Percentiles rank a stretch among this genome's conserved stretches.
These are phyloP conservation scores for Oxytropis ochrocephala DNA, from an alignment of 306 rosid genomes.

Conservation along the genomic window DNA sequence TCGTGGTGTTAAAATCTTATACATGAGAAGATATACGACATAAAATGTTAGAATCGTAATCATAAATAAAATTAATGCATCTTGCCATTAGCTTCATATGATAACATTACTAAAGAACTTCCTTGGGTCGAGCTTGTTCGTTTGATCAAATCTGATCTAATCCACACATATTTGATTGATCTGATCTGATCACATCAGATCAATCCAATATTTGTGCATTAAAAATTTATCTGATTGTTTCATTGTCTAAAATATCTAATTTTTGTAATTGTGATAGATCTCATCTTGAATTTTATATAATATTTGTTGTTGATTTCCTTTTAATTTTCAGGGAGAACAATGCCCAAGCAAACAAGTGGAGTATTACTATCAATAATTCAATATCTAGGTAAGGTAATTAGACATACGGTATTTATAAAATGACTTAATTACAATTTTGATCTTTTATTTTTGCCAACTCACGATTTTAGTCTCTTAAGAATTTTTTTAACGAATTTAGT, in stretches of 20 bases:
- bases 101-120: background rate
- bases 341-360: background rate
- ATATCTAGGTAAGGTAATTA: background rate
- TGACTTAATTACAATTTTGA: too few relatives aligned
- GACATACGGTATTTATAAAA: too few relatives aligned
- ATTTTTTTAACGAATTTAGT: too few relatives aligned
- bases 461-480: too few relatives aligned
- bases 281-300: background rate
- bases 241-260: background rate
- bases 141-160: background rate
- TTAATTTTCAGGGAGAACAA: slow-evolving; percentile 2
- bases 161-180: too few relatives aligned
- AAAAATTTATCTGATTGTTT: background rate
- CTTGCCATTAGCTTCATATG: background rate
- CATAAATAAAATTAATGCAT: background rate
- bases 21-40: background rate
- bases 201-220: slow-evolving; percentile 7
- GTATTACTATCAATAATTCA: background rate
- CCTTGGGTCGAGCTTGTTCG: background rate
- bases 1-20: background rate
- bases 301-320: background rate
- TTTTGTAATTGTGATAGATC: background rate
- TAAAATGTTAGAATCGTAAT: background rate
- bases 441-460: too few relatives aligned
- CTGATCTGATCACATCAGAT: background rate